Evolutionary conservation across 2,329 filamentous ascomycete genomes (phyloP), one percentile per base, ranked within the genome.

Genomic region (Teratosphaeria pseudoeucalypti): DNA sequence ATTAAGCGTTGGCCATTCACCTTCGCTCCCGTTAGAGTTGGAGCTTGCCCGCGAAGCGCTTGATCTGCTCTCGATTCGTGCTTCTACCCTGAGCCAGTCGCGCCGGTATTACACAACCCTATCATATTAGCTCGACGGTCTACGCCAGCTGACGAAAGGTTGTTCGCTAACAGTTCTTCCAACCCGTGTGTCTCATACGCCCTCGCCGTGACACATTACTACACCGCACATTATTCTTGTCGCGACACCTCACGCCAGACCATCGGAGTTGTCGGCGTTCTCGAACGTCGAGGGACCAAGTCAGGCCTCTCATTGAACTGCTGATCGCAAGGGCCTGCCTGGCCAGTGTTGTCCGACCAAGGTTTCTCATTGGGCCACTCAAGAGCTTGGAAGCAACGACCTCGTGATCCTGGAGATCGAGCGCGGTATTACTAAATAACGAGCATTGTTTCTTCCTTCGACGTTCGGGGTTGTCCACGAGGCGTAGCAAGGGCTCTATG

Each of bases 1-100:
- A 56, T 23, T 49, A 49, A 49, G 43, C 43, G n/a, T 49, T 49
- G 43, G 23, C 43, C 10, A 49, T 19, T 58, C 57, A 58, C 60
- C 59, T 58, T 64, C 55, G 58, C 56, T 47, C 43, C 56, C 56
- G 60, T 62, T 64, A 67, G 61, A 67, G 65, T 67, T 58, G 55
- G 55, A 64, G 64, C 65, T 65, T 63, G 27, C 53, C 29, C 56
- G 26, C 10, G 7, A 57, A 57, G 56, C 56, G 43, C 39, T 43
- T 54, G 27, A 54, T 54, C 53, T 54, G 6, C 52, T 54, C 53
- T 54, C 34, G 27, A 37, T 37, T 37, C 27, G 53, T 54, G 53
- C 53, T 14, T 32, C 27, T 23, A 49, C 43, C 43, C 43, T 49
- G 43, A 49, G n/a, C 43, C 43, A 49, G 43, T 49, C 19, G 16